These are phyloP conservation scores for Yamadazyma triangularis DNA, from an alignment of 1,139 yeast genomes.

Conservation along the genomic window DNA sequence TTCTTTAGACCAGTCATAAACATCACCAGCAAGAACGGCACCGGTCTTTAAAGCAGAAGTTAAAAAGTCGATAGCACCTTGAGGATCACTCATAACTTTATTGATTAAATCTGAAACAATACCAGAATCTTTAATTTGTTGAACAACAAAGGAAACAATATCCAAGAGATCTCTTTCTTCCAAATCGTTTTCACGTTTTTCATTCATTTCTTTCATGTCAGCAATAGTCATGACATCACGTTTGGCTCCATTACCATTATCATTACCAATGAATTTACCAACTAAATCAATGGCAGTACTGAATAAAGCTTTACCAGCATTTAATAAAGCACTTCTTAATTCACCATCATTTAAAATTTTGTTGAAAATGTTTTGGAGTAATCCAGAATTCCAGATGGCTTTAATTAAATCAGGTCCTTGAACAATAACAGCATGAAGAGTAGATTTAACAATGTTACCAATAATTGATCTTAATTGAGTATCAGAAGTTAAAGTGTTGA, in stretches of 20 bases:
- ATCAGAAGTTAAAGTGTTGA: conserved; percentile 33
- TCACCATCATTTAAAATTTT: conserved; percentile 29
- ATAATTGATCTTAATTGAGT: conserved; percentile 24
- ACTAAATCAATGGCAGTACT: conserved; percentile 29
- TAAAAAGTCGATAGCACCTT: conserved; percentile 29
- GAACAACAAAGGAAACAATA: conserved; percentile 24
- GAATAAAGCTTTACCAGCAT: conserved; percentile 33
- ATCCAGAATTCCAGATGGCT: conserved; percentile 44
- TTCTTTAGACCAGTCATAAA: conserved; percentile 36
- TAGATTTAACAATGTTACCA: conserved; percentile 24
- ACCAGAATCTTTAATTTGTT: conserved; percentile 33
- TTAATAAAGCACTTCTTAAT: conserved; percentile 33
- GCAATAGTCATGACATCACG: conserved; percentile 14
- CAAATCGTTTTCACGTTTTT: conserved; percentile 18
- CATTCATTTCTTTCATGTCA: conserved; percentile 8
- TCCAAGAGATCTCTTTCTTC: conserved; percentile 36
- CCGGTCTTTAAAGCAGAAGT: conserved; percentile 32
- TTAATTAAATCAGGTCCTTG: conserved; percentile 41
- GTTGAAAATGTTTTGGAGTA: conserved; percentile 31
- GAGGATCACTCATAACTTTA: conserved; percentile 37
- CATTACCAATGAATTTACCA: conserved; percentile 14
- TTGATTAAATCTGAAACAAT: conserved; percentile 27
- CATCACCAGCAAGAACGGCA: conserved; percentile 30
- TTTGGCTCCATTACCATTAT: conserved; percentile 14
- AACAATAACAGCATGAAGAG: conserved; percentile 33